phyloP scores from a whole-genome alignment of 179 eudicot species.

The Camellia oleifera region DNA sequence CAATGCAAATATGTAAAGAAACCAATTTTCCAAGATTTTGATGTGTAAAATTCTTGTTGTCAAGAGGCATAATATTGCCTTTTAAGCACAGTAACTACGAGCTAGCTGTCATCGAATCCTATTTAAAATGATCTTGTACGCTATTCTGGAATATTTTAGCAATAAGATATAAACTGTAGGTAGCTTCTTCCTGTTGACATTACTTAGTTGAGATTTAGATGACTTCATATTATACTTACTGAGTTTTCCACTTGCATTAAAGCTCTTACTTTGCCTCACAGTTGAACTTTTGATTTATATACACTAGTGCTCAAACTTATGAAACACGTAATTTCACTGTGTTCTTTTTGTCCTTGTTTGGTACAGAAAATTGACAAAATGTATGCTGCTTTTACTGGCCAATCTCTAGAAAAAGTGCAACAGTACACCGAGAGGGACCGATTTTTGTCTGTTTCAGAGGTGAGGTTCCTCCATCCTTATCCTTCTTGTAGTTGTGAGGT shows the following conservation, averaged over 20 bases:
- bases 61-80: no score
- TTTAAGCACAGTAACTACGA: no score
- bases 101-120: no score
- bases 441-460: slow-evolving; percentile 86
- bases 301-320: neutral
- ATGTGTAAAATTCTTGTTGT: neutral
- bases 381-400: slow-evolving; percentile 87
- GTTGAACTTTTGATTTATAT: neutral
- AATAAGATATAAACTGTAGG: neutral
- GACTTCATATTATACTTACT: neutral
- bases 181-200: neutral
- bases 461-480: slow-evolving; percentile 26
- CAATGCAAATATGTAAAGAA: no score
- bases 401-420: slow-evolving; percentile 74
- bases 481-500: neutral
- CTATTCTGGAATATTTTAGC: neutral
- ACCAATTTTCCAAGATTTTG: no score
- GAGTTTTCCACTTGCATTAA: neutral
- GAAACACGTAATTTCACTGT: neutral
- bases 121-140: neutral
- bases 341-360: neutral
- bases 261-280: neutral
- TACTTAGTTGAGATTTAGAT: neutral
- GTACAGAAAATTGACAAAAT: slow-evolving; percentile 87
- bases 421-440: slow-evolving; percentile 76